Evolutionary conservation across 331 rosid species (phyloP).

Genomic region (Quercus phellos): DNA sequence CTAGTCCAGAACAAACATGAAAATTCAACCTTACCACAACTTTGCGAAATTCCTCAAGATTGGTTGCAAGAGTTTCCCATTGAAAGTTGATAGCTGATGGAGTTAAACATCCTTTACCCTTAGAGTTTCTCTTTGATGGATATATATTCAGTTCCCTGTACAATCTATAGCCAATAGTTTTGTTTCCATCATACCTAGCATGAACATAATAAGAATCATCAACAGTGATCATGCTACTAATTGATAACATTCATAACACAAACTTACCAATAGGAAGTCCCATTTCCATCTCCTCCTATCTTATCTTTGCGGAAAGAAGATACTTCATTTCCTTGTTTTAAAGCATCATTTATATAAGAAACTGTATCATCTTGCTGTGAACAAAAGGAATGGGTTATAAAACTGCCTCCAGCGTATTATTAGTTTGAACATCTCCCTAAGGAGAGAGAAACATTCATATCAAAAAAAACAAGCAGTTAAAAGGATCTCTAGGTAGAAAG

Average conservation of each 20-base stretch:
- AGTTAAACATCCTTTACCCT: conserved; percentile 26
- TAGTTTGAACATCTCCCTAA: background rate
- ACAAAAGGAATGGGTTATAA: conserved; percentile 15
- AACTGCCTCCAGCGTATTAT: background rate
- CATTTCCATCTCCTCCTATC: conserved; percentile 57
- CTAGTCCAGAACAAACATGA: background rate
- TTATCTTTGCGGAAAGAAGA: conserved; percentile 62
- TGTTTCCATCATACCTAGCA: conserved; percentile 79
- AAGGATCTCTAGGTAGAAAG: conserved; percentile 6
- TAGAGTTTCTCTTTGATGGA: conserved; percentile 35
- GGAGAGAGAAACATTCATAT: background rate
- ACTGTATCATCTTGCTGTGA: conserved; percentile 71
- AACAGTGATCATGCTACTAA: conserved; percentile 5
- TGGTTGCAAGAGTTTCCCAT: conserved; percentile 87
- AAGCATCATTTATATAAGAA: conserved; percentile 56
- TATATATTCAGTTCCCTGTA: conserved; percentile 48
- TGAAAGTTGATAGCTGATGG: conserved; percentile 39
- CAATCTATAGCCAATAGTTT: conserved; percentile 53
- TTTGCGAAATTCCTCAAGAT: conserved; percentile 52
- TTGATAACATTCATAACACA: conserved; percentile 3
- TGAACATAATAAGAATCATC: conserved; percentile 15
- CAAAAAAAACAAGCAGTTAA: background rate
- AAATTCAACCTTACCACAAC: conserved; percentile 49
- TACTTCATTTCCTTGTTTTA: conserved; percentile 64
- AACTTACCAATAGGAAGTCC: conserved; percentile 62